Conservation (phyloP, 2,329 filamentous ascomycete species). For the Capronia americana region DNA sequence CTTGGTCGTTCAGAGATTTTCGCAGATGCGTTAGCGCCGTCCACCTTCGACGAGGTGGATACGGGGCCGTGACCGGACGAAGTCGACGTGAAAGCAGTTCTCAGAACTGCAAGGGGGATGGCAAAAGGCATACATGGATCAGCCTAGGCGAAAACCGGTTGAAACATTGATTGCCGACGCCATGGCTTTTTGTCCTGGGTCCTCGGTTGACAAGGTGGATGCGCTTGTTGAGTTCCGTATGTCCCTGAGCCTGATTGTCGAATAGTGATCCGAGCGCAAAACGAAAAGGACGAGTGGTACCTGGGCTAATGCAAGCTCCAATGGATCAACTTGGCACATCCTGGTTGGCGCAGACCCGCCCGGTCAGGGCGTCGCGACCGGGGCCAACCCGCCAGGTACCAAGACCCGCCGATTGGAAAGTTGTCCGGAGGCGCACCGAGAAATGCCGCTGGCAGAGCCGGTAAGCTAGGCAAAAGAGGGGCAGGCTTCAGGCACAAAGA, state of each 20-base stretch:
- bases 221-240: constrained; percentile 20
- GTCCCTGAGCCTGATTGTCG: constrained; percentile 23
- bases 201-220: constrained; percentile 23
- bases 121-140: constrained; percentile 20
- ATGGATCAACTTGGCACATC: constrained; percentile 22
- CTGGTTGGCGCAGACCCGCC: constrained; percentile 18
- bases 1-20: constrained; percentile 37
- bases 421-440: constrained; percentile 21
- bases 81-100: constrained; percentile 16
- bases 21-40: constrained; percentile 32
- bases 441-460: constrained; percentile 31
- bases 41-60: constrained; percentile 28
- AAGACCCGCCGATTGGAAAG: constrained; percentile 35
- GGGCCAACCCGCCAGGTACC: constrained; percentile 32
- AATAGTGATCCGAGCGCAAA: constrained; percentile 39
- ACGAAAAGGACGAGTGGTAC: constrained; percentile 18
- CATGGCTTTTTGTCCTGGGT: constrained; percentile 7
- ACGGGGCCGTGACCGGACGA: constrained; percentile 19
- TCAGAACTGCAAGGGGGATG: constrained; percentile 19
- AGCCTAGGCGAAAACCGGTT: constrained; percentile 23
- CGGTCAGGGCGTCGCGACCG: constrained; percentile 15
- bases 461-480: constrained; percentile 34
- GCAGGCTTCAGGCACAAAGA: constrained; percentile 37
- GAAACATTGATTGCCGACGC: constrained; percentile 32
- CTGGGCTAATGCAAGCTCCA: constrained; percentile 37